Conservation (phyloP, 495 filamentous ascomycete species). For the Apodospora peruviana region DNA sequence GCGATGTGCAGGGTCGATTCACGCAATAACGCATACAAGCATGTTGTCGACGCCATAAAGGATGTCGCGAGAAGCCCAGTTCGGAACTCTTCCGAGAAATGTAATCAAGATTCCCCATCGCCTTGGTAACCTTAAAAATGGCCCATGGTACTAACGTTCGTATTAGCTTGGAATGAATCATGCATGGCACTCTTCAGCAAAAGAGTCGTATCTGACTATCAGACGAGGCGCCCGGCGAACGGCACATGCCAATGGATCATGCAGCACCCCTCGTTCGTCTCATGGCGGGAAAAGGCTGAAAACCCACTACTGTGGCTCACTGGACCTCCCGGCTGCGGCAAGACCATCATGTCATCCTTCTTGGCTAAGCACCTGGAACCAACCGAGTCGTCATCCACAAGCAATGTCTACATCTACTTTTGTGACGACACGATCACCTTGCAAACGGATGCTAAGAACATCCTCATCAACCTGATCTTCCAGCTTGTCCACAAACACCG, state of each 20-base stretch:
- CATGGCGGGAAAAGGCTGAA: constrained; percentile 9
- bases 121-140: too few species aligned
- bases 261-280: constrained; percentile 10
- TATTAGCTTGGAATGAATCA: constrained; percentile 12
- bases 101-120: too few species aligned
- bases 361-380: constrained; percentile 4
- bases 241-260: constrained; percentile 25
- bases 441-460: constrained; percentile 16
- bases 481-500: constrained; percentile 13
- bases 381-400: not conserved
- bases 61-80: too few species aligned
- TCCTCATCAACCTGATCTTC: constrained; percentile 17
- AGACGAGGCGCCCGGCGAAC: constrained; percentile 9
- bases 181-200: constrained; percentile 15
- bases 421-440: constrained; percentile 21
- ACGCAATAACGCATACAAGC: not conserved
- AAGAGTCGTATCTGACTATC: constrained; percentile 13
- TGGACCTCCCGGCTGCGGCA: constrained; percentile 21
- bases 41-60: not conserved
- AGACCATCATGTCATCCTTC: constrained; percentile 12
- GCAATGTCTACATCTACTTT: constrained; percentile 16
- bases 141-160: not conserved
- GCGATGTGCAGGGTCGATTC: constrained; percentile 1
- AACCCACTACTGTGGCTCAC: constrained; percentile 19
- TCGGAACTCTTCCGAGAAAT: too few species aligned